A percentile compares a stretch with the other conserved stretches of the same genome.
Conservation (phyloP, 176 grass and related monocot genomes). For the Aegilops longissima region DNA sequence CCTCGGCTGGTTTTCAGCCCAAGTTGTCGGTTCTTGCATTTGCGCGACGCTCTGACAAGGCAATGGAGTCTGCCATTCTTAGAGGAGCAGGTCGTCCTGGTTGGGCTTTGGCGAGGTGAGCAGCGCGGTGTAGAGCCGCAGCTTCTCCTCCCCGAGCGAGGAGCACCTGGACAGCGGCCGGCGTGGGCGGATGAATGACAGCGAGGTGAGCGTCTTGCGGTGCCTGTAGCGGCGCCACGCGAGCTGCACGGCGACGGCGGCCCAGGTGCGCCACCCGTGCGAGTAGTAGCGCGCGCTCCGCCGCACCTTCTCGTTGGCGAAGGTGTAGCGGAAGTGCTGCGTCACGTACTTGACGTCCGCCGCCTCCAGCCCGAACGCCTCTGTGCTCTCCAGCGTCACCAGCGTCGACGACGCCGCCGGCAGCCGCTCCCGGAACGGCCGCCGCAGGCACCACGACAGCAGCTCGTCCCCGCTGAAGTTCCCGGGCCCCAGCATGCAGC, state of each 20-base stretch:
- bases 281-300: slow-evolving; percentile 91
- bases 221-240: slow-evolving; percentile 76
- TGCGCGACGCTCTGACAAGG: background rate
- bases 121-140: slow-evolving; percentile 81
- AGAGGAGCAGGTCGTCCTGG: slow-evolving; percentile 44
- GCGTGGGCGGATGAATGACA: slow-evolving; percentile 65
- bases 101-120: slow-evolving; percentile 85
- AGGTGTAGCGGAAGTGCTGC: slow-evolving; percentile 90
- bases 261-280: slow-evolving; percentile 89
- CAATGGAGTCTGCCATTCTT: background rate
- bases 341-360: slow-evolving; percentile 93
- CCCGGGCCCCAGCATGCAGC: slow-evolving; percentile 80
- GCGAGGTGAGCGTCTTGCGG: slow-evolving; percentile 72
- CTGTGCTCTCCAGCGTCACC: slow-evolving; percentile 63
- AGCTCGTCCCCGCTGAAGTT: slow-evolving; percentile 98
- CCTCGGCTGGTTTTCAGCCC: no score
- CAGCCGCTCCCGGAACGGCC: slow-evolving; percentile 73
- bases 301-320: slow-evolving; percentile 75
- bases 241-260: slow-evolving; percentile 80
- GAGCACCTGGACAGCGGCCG: slow-evolving; percentile 68
- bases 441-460: slow-evolving; percentile 85
- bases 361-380: slow-evolving; percentile 82
- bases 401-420: slow-evolving; percentile 77
- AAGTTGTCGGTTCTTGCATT: no score
- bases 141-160: slow-evolving; percentile 79